phyloP scores from a whole-genome alignment of 768 basidiomycete genomes.

The Auriscalpium orientale region DNA sequence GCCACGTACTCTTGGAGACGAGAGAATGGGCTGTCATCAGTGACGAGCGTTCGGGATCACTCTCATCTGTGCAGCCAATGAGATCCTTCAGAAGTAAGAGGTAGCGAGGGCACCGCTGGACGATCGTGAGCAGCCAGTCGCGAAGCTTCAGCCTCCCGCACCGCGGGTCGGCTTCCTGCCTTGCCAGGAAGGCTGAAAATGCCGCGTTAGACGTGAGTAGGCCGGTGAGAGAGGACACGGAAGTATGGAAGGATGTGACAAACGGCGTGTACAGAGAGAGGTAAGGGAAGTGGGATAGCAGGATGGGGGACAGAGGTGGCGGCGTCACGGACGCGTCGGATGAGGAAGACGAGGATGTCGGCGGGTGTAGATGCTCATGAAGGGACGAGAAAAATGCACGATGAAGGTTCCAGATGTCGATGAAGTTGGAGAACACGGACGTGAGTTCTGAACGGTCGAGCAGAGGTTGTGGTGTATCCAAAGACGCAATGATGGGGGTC shows the following conservation, averaged over 20 bases:
- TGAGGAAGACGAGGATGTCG: constrained; percentile 14
- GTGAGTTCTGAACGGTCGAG: constrained; percentile 63
- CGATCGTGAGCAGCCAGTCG: constrained; percentile 81
- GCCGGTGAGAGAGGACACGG: constrained; percentile 49
- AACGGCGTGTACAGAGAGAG: constrained; percentile 83
- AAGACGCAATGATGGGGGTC: constrained; percentile 66
- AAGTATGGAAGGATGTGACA: constrained; percentile 67
- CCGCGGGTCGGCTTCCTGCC: constrained; percentile 58
- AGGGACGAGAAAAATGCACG: constrained; percentile 64
- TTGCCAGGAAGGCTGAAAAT: constrained; percentile 57
- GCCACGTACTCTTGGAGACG: constrained; percentile 64
- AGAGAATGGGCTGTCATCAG: constrained; percentile 54
- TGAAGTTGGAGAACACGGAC: constrained; percentile 78
- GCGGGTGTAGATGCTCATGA: constrained; percentile 32
- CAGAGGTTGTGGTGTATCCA: constrained; percentile 63
- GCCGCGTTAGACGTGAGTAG: constrained; percentile 46
- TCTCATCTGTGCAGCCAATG: constrained; percentile 53
- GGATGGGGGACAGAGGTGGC: constrained; percentile 46
- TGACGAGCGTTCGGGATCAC: constrained; percentile 60
- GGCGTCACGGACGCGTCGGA: constrained; percentile 19
- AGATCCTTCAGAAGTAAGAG: constrained; percentile 79
- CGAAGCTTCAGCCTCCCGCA: constrained; percentile 72
- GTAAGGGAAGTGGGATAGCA: constrained; percentile 82
- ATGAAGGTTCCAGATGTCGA: constrained; percentile 88
- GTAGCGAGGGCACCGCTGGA: constrained; percentile 85